Evolutionary conservation across 495 filamentous ascomycete genomes (phyloP).

Genomic region (Podospora conica): DNA sequence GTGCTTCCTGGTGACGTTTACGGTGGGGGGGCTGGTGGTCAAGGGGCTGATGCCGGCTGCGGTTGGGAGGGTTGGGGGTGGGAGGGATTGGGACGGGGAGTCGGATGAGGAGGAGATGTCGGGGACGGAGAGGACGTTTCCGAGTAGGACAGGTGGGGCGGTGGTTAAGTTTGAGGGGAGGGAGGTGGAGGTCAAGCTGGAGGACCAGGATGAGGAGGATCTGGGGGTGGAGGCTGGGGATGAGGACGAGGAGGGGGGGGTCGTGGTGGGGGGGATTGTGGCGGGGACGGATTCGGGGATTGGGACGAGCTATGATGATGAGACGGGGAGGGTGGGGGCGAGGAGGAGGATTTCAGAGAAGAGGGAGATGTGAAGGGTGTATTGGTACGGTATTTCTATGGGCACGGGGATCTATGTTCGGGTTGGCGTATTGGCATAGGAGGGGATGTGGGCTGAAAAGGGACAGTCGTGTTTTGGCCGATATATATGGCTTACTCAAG

Average conservation of each 20-base stretch:
- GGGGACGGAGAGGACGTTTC: conserved; percentile 46
- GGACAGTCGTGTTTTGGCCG: not conserved
- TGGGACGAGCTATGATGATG: conserved; percentile 43
- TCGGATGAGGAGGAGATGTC: conserved; percentile 20
- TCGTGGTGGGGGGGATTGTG: conserved; percentile 17
- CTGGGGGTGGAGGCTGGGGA: conserved; percentile 27
- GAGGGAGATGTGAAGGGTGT: not conserved
- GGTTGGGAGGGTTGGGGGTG: not conserved
- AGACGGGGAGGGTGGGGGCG: conserved; percentile 17
- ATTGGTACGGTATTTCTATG: not conserved
- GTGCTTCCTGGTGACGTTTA: conserved; percentile 45
- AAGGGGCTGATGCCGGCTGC: not conserved
- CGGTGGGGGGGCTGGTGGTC: not conserved
- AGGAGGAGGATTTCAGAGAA: conserved; percentile 16
- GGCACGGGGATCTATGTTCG: not conserved
- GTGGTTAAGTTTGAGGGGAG: conserved; percentile 37
- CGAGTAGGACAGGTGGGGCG: conserved; percentile 46
- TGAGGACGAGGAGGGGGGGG: conserved; percentile 37
- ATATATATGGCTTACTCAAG: too few species aligned
- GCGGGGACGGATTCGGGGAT: conserved; percentile 38
- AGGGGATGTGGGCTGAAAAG: not conserved
- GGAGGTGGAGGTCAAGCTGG: conserved; percentile 24
- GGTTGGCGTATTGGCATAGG: not conserved
- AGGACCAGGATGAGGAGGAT: conserved; percentile 17
- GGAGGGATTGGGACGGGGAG: conserved; percentile 21